Conservation (phyloP, 805 yeast species). For the Candida anglica region DNA sequence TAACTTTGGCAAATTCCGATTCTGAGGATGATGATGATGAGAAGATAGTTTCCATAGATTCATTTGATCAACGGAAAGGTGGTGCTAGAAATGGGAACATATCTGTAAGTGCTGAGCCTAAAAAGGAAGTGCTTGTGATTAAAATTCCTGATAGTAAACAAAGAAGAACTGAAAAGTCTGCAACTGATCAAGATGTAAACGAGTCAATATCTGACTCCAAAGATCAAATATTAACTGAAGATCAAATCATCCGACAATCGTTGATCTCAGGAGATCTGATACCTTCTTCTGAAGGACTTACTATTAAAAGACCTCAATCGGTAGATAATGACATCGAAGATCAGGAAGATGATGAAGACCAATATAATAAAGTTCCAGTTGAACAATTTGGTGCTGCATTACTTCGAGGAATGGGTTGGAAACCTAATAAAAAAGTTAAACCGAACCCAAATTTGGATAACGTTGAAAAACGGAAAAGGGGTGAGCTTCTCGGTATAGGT, state of each 20-base stretch:
- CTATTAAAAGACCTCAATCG: too few relatives aligned
- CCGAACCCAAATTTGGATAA: slow-evolving; percentile 3
- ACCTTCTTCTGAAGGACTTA: neutral
- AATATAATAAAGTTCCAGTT: slow-evolving; percentile 69
- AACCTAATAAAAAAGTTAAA: slow-evolving; percentile 17
- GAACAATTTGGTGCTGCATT: slow-evolving; percentile 84
- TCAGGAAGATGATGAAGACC: too few relatives aligned
- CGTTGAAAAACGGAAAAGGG: slow-evolving; percentile 23
- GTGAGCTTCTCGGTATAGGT: slow-evolving; percentile 40
- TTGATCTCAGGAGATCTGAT: slow-evolving; percentile 3
- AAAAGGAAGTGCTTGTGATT: slow-evolving; percentile 13
- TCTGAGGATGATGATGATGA: slow-evolving; percentile 20
- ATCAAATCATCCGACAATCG: slow-evolving; percentile 7
- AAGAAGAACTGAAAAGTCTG: neutral
- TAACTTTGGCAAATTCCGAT: slow-evolving; percentile 9
- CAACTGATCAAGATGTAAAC: neutral
- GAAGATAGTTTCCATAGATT: slow-evolving; percentile 14
- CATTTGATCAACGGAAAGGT: slow-evolving; percentile 17
- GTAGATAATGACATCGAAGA: too few relatives aligned
- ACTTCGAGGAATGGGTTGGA: slow-evolving; percentile 88
- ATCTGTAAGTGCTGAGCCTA: slow-evolving; percentile 6
- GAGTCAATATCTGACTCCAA: neutral
- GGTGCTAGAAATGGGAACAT: slow-evolving; percentile 10
- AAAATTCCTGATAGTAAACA: slow-evolving; percentile 8
- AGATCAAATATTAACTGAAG: slow-evolving; percentile 1